Evolutionary conservation across 1,284 basidiomycete species (phyloP), one percentile per base, ranked within the genome.

Genomic region (Sanguinoderma infundibulare): DNA sequence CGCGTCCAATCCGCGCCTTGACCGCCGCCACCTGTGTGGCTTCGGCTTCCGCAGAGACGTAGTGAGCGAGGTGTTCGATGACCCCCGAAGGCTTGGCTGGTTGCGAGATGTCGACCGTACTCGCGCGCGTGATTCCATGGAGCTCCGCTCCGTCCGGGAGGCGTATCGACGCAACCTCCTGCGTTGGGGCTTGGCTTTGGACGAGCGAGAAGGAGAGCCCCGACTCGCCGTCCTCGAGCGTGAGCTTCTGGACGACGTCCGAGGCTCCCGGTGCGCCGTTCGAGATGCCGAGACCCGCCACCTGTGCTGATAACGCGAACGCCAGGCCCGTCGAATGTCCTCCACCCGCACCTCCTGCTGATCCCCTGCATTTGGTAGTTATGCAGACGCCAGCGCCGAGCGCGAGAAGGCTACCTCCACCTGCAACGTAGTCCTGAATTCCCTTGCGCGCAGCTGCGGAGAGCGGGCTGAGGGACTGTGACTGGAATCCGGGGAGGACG

Each of bases 391-490:
- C 77, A 61, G 72, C 64, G 3, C 72, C 69, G 8, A 75, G 57
- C 0, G 69, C 62, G 30, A 75, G 67, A 70, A 74, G 52, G 71
- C 72, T 55, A 63, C 96, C 96, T 1, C 95, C 92, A 6, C 77
- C 69, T 52, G 87, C 79, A 9, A 93, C 84, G 67, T 86, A 97
- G 12, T 78, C 78, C 55, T 80, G 81, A 54, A 96, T 86, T 5
- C 80, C 74, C 83, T 72, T 14, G 84, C 80, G 49, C 79, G 77
- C 71, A 86, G 77, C 70, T 83, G 83, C 75, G 36, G 85, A 85
- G 26, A 84, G 84, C 1, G 91, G 90, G 58, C 28, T 17, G 5
- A 53, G 1, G 84, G 79, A 42, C 79, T 75, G 69, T 86, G 9
- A 9, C 32, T 36, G 42, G 46, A 86, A 86, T 24, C 85, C 84